These are phyloP conservation scores for Coniochaeta hoffmannii DNA, from an alignment of 2,329 filamentous ascomycete species.

Conservation along the genomic window DNA sequence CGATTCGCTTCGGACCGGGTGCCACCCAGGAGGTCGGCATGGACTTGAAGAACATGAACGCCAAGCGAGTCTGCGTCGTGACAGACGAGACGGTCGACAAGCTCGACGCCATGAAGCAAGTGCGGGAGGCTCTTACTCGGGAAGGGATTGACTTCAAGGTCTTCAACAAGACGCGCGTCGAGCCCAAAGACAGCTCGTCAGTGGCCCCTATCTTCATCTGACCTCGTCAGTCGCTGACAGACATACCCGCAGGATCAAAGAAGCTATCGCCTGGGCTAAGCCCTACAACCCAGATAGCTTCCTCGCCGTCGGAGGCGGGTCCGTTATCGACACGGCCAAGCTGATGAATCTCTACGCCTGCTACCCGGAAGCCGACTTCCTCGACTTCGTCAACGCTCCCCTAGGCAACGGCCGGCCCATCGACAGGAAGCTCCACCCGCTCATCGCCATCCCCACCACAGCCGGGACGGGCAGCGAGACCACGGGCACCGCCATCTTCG, in stretches of 20 bases:
- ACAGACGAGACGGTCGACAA: slow-evolving; percentile 78
- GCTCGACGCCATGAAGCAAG: slow-evolving; percentile 84
- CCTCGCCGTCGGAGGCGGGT: slow-evolving; percentile 84
- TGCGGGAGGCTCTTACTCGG: slow-evolving; percentile 66
- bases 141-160: slow-evolving; percentile 78
- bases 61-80: slow-evolving; percentile 82
- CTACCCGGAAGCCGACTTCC: slow-evolving; percentile 86
- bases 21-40: slow-evolving; percentile 95
- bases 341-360: slow-evolving; percentile 95
- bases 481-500: slow-evolving; percentile 96
- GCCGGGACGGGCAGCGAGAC: slow-evolving; percentile 89
- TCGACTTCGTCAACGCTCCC: slow-evolving; percentile 97
- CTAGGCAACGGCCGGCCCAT: slow-evolving; percentile 78
- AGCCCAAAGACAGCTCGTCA: slow-evolving; percentile 91
- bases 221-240: not conserved
- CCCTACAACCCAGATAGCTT: slow-evolving; percentile 80
- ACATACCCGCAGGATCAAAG: slow-evolving; percentile 55
- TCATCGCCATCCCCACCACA: slow-evolving; percentile 79
- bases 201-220: slow-evolving; percentile 20
- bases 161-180: slow-evolving; percentile 72
- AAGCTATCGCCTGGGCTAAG: slow-evolving; percentile 82
- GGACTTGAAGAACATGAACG: slow-evolving; percentile 90
- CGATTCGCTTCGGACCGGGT: slow-evolving; percentile 88
- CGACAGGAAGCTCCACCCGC: slow-evolving; percentile 60
- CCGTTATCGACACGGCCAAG: slow-evolving; percentile 97